Base-by-base conservation (phyloP, 805 yeast species). In the Lipomyces mesembrius region DNA sequence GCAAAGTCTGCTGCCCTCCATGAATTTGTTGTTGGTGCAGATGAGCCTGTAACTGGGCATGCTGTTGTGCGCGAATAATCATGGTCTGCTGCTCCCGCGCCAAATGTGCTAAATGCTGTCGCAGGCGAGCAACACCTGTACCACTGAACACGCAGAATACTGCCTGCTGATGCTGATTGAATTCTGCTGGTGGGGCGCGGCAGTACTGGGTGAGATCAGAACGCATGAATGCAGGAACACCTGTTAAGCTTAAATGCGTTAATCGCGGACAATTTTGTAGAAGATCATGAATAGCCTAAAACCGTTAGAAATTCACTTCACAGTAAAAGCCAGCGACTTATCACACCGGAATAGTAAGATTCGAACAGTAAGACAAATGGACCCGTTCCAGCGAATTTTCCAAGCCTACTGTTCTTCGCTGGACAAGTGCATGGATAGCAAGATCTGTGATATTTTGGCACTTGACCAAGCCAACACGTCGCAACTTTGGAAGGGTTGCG, bases 71-170 rank as follows among this genome's bases (percentile, higher is more conserved):
- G 12, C 60, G 67, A n/a, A 57, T 27, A 27, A 55, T 57, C n/a
- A 34, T 22, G 14, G 34, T 27, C 34, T 65, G 68, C 55, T 65
- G 63, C 27, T 57, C 68, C 8, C 53, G 51, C 12, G 58, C 68
- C 51, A 61, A 57, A 25, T 49, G 56, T 20, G 83, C 87, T 58
- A 94, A 82, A 75, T 89, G 88, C 53, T 85, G 87, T 69, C 97
- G 84, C 69, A 94, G 82, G 67, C 86, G 85, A 59, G 82, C 84
- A 20, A 95, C 97, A 8, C 98, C 98, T 67, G 85, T 86, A 1
- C 98, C 98, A 43, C 94, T 88, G 75, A 92, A 95, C 12, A 94
- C 99, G 79, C 98, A 94, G 75, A 95, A 94, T 59, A 90, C 83
- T 27, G 88, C 84, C 71, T 88, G 88, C 77, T 95, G 99, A 74